Percentiles rank a stretch among this genome's conserved stretches.
Conservation (phyloP, 2,329 filamentous ascomycete genomes). For the Parastagonospora avenae region DNA sequence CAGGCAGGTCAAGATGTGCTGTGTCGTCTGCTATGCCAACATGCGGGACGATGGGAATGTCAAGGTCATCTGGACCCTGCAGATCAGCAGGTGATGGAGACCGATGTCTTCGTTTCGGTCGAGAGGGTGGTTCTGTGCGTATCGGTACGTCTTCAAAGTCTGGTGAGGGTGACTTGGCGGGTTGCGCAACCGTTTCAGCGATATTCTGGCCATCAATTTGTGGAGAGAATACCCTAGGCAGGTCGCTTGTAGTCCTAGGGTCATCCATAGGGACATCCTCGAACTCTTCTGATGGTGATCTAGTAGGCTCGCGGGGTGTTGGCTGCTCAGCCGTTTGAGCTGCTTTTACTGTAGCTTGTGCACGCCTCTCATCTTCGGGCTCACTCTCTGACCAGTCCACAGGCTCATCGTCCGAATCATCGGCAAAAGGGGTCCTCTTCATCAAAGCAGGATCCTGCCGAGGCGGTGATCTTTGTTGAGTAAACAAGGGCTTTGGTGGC, state of each 20-base stretch:
- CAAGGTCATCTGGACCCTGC: slow-evolving; percentile 35
- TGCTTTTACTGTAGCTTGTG: slow-evolving; percentile 2
- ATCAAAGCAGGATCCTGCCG: slow-evolving; percentile 20
- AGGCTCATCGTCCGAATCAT: slow-evolving; percentile 46
- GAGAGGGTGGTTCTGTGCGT: slow-evolving; percentile 12
- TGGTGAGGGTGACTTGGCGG: slow-evolving; percentile 51
- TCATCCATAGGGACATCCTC: slow-evolving; percentile 52
- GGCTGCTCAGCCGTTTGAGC: slow-evolving; percentile 32
- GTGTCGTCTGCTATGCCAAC: slow-evolving; percentile 39
- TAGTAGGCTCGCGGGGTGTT: slow-evolving; percentile 20
- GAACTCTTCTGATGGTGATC: slow-evolving; percentile 55
- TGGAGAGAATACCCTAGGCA: slow-evolving; percentile 41
- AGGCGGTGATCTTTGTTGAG: slow-evolving; percentile 24
- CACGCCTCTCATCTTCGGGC: slow-evolving; percentile 28
- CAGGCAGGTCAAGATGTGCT: slow-evolving; percentile 28
- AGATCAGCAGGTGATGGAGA: slow-evolving; percentile 25
- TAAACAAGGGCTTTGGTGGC: slow-evolving; percentile 42
- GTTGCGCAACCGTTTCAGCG: slow-evolving; percentile 13
- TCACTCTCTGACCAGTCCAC: slow-evolving; percentile 63
- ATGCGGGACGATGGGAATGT: slow-evolving; percentile 35
- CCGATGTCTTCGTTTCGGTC: slow-evolving; percentile 16
- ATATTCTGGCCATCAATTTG: slow-evolving; percentile 58
- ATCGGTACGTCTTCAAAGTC: slow-evolving; percentile 58
- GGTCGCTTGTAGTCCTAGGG: slow-evolving; percentile 40
- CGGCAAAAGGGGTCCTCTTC: slow-evolving; percentile 26